Percentiles rank a stretch among this genome's conserved stretches.
Conservation (phyloP, 2,329 filamentous ascomycete species). For the Didymella sp. region DNA sequence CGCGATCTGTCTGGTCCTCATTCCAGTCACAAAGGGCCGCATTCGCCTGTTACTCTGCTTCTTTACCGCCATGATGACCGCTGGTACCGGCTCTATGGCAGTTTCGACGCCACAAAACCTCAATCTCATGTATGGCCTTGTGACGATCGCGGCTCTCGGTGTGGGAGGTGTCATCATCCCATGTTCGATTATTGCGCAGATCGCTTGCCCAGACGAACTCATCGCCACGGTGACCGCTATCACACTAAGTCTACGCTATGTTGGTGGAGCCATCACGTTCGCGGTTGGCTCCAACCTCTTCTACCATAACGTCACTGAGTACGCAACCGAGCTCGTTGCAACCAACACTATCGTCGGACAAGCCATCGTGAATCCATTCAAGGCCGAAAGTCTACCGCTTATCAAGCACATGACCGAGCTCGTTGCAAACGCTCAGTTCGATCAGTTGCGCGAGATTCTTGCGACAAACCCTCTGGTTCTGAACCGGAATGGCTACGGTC, state of each 20-base stretch:
- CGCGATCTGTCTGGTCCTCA: slow-evolving; percentile 63
- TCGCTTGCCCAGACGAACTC: slow-evolving; percentile 73
- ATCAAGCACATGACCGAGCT: slow-evolving; percentile 55
- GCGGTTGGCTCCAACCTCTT: slow-evolving; percentile 55
- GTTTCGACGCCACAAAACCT: slow-evolving; percentile 62
- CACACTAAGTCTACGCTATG: slow-evolving; percentile 72
- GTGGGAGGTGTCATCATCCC: slow-evolving; percentile 74
- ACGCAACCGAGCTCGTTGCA: slow-evolving; percentile 32
- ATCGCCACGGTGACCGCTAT: slow-evolving; percentile 74
- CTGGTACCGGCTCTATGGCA: slow-evolving; percentile 64
- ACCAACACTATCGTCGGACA: slow-evolving; percentile 57
- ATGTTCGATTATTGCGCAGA: slow-evolving; percentile 71
- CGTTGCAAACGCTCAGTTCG: slow-evolving; percentile 45
- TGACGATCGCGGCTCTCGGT: slow-evolving; percentile 68
- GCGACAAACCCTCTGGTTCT: slow-evolving; percentile 56
- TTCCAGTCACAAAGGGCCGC: slow-evolving; percentile 64
- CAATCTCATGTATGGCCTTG: slow-evolving; percentile 61
- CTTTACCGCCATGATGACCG: slow-evolving; percentile 69
- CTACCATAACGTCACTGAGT: slow-evolving; percentile 31
- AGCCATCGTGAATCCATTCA: slow-evolving; percentile 53
- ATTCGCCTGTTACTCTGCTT: slow-evolving; percentile 67
- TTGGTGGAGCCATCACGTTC: slow-evolving; percentile 71
- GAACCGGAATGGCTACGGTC: slow-evolving; percentile 44
- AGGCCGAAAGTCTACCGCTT: slow-evolving; percentile 55
- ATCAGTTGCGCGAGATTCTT: slow-evolving; percentile 54